Base-by-base conservation (phyloP, 2,329 filamentous ascomycete species). In the Plectosphaerella sp. region DNA sequence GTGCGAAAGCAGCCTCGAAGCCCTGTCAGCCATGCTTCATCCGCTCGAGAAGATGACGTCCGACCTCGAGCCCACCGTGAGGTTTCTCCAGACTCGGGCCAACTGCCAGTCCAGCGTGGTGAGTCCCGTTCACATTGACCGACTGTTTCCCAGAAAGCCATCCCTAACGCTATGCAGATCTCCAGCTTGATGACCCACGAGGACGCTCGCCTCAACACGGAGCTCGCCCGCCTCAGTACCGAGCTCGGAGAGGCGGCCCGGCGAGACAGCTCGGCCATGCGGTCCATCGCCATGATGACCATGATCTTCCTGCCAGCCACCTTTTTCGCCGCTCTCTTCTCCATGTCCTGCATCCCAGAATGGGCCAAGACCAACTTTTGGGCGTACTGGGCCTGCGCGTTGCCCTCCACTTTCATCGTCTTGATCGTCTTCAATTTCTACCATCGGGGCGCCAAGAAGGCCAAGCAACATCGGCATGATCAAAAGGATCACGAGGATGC, bases 271-370 rank as follows among this genome's bases (percentile, higher is more conserved):
- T 54, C 58, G 1, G 59, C 61, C 9, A 72, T 74, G 67, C 65
- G 68, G 46, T 66, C 65, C 3, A 66, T 73, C 15, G 67, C 71
- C 1, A 57, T 70, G 2, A 60, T 73, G 51, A 72, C 68, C 37
- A 69, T 72, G 57, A 53, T 66, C 3, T 73, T 73, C 53, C 64
- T 72, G 2, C 71, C 72, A 2, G 68, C 64, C 0, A 71, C 69
- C 12, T 73, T 72, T 54, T 64, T 72, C 54, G 67, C 71, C 9
- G 59, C 63, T 2, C 54, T 66, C 16, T 67, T 65, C 33, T 41
- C 47, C 33, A 42, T 49, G 16, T 20, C 39, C 22, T 50, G 39
- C 10, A 37, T 50, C 14, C 48, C 48, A 8, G 15, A 45, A 11
- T 16, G 9, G n/a, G 48, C 25, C 7, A 11, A 46, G 28, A 37